Evolutionary conservation across 176 grass and related monocot species (phyloP).

Genomic region (Zoysia pacifica): DNA sequence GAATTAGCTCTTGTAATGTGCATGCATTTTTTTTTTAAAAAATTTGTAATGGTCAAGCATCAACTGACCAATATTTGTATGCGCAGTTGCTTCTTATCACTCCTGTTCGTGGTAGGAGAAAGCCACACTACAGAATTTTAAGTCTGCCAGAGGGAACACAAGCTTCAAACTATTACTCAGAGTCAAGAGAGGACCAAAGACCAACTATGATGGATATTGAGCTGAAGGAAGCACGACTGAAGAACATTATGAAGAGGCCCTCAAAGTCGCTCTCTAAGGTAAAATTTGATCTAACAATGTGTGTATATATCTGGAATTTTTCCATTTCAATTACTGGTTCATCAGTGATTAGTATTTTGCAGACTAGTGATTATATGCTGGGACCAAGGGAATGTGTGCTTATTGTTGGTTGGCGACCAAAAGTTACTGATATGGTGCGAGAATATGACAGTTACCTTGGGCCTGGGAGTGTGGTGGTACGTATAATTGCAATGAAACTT

Average conservation of each 20-base stretch:
- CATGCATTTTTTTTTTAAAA: not conserved
- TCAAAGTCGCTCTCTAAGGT: conserved; percentile 81
- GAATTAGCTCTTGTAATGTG: too few relatives aligned
- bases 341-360: conserved; percentile 43
- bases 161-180: conserved; percentile 37
- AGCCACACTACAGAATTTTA: conserved; percentile 44
- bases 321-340: conserved; percentile 21
- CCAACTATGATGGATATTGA: conserved; percentile 32
- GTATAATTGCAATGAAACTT: conserved; percentile 32
- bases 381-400: conserved; percentile 82
- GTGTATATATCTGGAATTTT: conserved; percentile 11
- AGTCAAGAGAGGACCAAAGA: conserved; percentile 47
- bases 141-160: conserved; percentile 42
- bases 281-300: conserved; percentile 29
- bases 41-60: not conserved
- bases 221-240: conserved; percentile 65
- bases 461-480: conserved; percentile 88
- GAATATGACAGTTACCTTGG: conserved; percentile 98
- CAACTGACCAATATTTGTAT: not conserved
- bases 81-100: conserved; percentile 84
- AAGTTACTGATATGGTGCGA: conserved; percentile 89
- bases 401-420: conserved; percentile 91
- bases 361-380: conserved; percentile 76
- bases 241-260: conserved; percentile 71
- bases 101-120: conserved; percentile 68